These are phyloP conservation scores for Acanthochlamys bracteata DNA, from an alignment of 106 monocot genomes.

Conservation along the genomic window DNA sequence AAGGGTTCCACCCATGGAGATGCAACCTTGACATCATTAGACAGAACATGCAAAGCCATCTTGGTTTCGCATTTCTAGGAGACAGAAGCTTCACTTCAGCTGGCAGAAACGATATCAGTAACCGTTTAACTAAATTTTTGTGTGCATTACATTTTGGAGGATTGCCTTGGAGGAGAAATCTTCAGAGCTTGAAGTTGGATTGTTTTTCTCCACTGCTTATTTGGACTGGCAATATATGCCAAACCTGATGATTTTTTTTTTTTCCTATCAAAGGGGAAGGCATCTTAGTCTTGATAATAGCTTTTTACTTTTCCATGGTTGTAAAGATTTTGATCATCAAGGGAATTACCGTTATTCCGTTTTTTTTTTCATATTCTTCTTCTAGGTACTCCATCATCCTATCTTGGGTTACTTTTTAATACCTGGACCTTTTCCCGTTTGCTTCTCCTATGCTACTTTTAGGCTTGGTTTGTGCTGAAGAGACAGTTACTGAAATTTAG, in stretches of 20 bases:
- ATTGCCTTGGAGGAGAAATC: constrained; percentile 4
- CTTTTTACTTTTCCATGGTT: constrained; percentile 12
- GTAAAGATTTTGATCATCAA: constrained; percentile 20
- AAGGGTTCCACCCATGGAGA: constrained; percentile 3
- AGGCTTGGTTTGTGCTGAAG: not conserved
- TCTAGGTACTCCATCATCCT: too few relatives aligned
- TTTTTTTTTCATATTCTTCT: too few relatives aligned
- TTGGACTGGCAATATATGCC: constrained; percentile 2
- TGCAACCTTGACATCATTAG: not conserved
- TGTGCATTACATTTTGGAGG: constrained; percentile 17
- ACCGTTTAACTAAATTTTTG: constrained; percentile 2
- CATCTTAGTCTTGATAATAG: constrained; percentile 12
- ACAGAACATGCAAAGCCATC: too few relatives aligned
- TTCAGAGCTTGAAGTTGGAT: not conserved
- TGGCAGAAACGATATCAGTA: constrained; percentile 5
- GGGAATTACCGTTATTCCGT: not conserved
- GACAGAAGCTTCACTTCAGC: constrained; percentile 22
- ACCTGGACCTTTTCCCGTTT: not conserved
- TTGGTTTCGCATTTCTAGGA: constrained; percentile 7
- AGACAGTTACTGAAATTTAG: not conserved
- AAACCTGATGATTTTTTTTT: constrained; percentile 18
- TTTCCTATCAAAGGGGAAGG: constrained; percentile 8
- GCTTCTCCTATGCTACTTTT: not conserved
- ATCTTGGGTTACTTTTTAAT: constrained; percentile 16
- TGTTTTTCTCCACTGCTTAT: constrained; percentile 4